Evolutionary conservation across 257 asterid genomes (phyloP), one percentile per base, ranked within the genome.

Genomic region (Solanum clarkiae): DNA sequence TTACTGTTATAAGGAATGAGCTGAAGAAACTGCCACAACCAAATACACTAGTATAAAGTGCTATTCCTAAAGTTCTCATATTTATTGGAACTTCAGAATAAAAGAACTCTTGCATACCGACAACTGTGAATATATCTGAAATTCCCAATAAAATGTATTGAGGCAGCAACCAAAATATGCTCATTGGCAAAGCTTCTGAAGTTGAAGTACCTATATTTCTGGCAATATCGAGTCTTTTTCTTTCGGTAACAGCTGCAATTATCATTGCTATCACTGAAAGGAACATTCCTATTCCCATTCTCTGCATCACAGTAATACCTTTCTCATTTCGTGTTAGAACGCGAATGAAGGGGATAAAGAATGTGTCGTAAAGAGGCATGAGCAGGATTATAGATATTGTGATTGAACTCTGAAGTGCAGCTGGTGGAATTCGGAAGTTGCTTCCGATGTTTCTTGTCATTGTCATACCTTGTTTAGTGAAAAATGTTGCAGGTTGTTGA

Each of bases 91-190:
- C 99, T 81, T 95, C 95, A 0, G 94, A 90, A 22, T 92, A 95
- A 90, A 97, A 97, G 84, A 89, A 97, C 86, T 95, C 99, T 80
- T 97, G 99, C 99, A 97, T 95, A 47, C 99, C 99, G 0, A 97
- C 99, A 1, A 97, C 99, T 0, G 99, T 97, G 85, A 97, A 97
- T 47, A 95, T 92, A 51, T 97, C 99, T 0, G 99, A 97, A 51
- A 97, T 91, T 8, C 99, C 99, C 82, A 97, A 81, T 59, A 97
- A 18, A 5, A 97, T 88, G 82, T 97, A 97, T 77, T 97, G 99
- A 0, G 99, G 99, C 54, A 97, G 90, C 89, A 97, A 82, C 98
- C 99, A 95, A 29, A 94, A 92, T 18, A 97, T 97, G 84, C 93
- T 97, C 55, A 92, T 84, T 16, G 93, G 91, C 10, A 90, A 88